Evolutionary conservation across 352 stramenopile species (phyloP), one percentile per base, ranked within the genome.

Genomic region (Globisporangium echinulatum): DNA sequence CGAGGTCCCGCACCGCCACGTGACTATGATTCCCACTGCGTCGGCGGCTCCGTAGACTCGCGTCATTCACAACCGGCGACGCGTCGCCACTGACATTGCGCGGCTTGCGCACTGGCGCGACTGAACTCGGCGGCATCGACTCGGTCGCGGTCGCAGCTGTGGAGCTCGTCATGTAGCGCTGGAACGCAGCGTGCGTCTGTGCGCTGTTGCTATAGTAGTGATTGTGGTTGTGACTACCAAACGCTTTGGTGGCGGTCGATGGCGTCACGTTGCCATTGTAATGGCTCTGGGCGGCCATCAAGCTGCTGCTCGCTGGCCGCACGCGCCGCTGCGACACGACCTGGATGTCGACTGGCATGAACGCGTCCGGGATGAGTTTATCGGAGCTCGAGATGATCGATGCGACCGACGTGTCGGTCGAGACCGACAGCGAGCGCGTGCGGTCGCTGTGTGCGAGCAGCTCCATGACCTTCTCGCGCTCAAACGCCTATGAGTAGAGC

Each of bases 361-460:
- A 87, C 49, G 69, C 75, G 33, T 87, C 77, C 14, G 77, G 77
- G 52, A 87, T 76, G n/a, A 87, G 71, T 17, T 64, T 61, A 52
- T 85, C 75, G 51, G 75, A 82, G 62, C 70, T 78, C n/a, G 75
- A 83, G 44, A 87, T 55, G 56, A 87, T 87, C 52, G 77, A 87
- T 17, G 75, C 73, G 15, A 87, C 66, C 2, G 72, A 82, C 36
- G 64, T 75, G 68, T 87, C 77, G 4, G 71, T 75, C 17, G 74
- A 48, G 4, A 68, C 54, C 1, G 75, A 82, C 17, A 75, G 25
- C 7, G 75, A 82, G 38, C 69, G 70, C 42, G 69, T 56, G 43
- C 71, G 75, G 11, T 70, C 58, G 10, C 56, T 50, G 48, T 54
- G 59, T 36, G 51, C n/a, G 9, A 58, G 40, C 8, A 68, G 52